Conservation (phyloP, 768 basidiomycete genomes). For the Boletus patriciae region DNA sequence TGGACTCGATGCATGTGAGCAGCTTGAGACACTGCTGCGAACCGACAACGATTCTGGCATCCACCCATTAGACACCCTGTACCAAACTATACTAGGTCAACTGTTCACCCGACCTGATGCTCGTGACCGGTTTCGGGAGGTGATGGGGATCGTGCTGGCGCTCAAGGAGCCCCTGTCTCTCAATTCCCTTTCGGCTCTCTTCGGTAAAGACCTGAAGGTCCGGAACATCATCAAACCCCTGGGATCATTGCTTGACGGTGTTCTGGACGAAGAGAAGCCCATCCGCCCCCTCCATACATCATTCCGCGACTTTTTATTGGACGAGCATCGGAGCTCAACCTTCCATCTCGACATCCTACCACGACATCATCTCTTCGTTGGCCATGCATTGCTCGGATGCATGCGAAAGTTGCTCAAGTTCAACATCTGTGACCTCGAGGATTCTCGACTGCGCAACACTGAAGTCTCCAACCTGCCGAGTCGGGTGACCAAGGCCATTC, state of each 20-base stretch:
- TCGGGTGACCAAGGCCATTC: too few relatives aligned
- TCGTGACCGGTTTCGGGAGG: constrained; percentile 7
- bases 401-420: too few relatives aligned
- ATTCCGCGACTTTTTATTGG: constrained; percentile 33
- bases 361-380: too few relatives aligned
- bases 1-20: constrained; percentile 4
- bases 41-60: background rate
- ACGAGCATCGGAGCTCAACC: constrained; percentile 13
- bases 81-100: constrained; percentile 9
- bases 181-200: constrained; percentile 6
- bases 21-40: constrained; percentile 4
- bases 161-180: constrained; percentile 16
- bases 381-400: too few relatives aligned
- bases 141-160: constrained; percentile 9
- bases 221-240: constrained; percentile 10
- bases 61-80: constrained; percentile 5
- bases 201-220: background rate
- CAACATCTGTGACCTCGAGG: too few relatives aligned
- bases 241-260: constrained; percentile 22
- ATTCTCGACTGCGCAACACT: too few relatives aligned
- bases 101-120: constrained; percentile 2
- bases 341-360: too few relatives aligned
- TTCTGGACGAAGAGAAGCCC: constrained; percentile 5
- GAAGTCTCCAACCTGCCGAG: too few relatives aligned
- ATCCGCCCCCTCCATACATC: constrained; percentile 35